Conservation (phyloP, 371 early-diverging fungal genomes). For the Mortierella sp. region DNA sequence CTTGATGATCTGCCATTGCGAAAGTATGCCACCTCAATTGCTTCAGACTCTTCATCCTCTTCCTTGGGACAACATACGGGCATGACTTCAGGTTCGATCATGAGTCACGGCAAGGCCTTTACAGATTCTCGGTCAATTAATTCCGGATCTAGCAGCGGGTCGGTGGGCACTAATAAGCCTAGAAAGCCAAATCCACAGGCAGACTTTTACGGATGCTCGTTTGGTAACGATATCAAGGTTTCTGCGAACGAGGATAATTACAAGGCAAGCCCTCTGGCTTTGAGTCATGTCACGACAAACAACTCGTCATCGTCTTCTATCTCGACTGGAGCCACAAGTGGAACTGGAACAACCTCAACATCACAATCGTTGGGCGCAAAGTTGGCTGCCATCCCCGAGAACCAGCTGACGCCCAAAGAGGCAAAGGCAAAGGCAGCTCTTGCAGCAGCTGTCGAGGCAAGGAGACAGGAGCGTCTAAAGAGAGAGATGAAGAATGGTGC, state of each 20-base stretch:
- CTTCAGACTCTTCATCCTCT: constrained; percentile 28
- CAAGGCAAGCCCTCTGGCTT: constrained; percentile 27
- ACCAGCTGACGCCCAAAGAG: constrained; percentile 50
- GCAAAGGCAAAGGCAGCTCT: constrained; percentile 54
- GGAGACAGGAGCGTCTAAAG: constrained; percentile 47
- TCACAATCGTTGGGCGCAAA: constrained; percentile 31
- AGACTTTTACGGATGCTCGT: constrained; percentile 54
- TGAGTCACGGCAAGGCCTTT: constrained; percentile 11
- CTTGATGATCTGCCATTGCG: constrained; percentile 28
- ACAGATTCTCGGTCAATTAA: constrained; percentile 38
- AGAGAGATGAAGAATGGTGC: constrained; percentile 37
- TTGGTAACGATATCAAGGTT: constrained; percentile 17
- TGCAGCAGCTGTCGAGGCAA: constrained; percentile 50
- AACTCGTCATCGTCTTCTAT: constrained; percentile 38
- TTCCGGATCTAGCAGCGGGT: constrained; percentile 40
- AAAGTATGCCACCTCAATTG: constrained; percentile 40
- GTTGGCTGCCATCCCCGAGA: constrained; percentile 43
- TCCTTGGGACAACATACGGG: constrained; percentile 20
- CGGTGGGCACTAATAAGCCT: constrained; percentile 14
- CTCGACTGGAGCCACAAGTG: constrained; percentile 24
- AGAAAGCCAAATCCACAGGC: constrained; percentile 47
- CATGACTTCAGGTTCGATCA: constrained; percentile 33
- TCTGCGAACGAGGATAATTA: constrained; percentile 41
- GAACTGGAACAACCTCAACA: constrained; percentile 13
- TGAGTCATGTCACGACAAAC: constrained; percentile 17